phyloP scores from a whole-genome alignment of 768 basidiomycete species.

The Boletus insuetus region DNA sequence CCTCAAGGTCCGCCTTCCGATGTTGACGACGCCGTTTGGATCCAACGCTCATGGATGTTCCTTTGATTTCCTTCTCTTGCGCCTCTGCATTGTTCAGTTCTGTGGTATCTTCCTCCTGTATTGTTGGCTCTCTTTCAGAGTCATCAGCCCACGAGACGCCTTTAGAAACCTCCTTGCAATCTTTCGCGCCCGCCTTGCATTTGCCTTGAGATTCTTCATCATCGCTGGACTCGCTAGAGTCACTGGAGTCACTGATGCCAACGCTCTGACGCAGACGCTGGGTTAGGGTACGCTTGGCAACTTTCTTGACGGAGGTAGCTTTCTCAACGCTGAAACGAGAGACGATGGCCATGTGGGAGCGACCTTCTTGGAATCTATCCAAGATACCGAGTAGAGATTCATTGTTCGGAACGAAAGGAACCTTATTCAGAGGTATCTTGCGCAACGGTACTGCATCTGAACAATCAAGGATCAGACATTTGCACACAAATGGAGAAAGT shows the following conservation, averaged over 20 bases:
- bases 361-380: conserved; percentile 86
- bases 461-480: not conserved
- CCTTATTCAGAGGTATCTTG: conserved; percentile 81
- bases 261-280: conserved; percentile 75
- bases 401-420: conserved; percentile 83
- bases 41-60: not conserved
- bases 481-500: no score
- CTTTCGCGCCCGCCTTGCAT: conserved; percentile 14
- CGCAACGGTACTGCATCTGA: conserved; percentile 79
- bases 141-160: conserved; percentile 35
- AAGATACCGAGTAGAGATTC: conserved; percentile 82
- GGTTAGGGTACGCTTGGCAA: conserved; percentile 75
- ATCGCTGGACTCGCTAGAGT: conserved; percentile 46
- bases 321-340: conserved; percentile 71
- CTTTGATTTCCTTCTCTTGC: conserved; percentile 9
- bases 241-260: conserved; percentile 65
- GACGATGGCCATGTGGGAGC: conserved; percentile 91
- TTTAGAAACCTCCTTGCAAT: conserved; percentile 23
- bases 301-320: conserved; percentile 79
- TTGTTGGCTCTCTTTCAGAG: conserved; percentile 29
- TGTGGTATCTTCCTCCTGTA: conserved; percentile 22
- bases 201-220: conserved; percentile 33
- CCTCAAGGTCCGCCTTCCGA: conserved; percentile 23
- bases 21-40: conserved; percentile 11
- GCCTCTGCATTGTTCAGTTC: conserved; percentile 17